phyloP scores from a whole-genome alignment of 139 green algal genomes.

The Raphidocelis subcapitata region DNA sequence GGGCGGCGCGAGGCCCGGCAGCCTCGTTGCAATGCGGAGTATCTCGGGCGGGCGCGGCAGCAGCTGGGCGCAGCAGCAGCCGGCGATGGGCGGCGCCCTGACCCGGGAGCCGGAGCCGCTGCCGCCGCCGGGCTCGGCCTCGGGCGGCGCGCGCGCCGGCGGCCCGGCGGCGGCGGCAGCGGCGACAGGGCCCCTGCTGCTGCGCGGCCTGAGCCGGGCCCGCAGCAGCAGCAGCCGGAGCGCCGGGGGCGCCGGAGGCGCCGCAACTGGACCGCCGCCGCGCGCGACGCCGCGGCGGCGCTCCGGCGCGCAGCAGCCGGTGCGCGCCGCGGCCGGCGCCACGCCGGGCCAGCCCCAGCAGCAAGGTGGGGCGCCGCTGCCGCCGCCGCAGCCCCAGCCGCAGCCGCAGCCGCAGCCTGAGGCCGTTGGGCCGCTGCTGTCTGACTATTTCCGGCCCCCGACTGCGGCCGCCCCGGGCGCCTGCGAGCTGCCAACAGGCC shows the following conservation, averaged over 20 bases:
- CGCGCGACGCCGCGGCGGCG: too few relatives aligned
- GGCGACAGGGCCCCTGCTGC: neutral
- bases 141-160: neutral
- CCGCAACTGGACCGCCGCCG: too few relatives aligned
- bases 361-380: neutral
- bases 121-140: neutral
- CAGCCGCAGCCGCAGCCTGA: neutral
- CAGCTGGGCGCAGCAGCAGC: neutral
- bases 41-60: neutral
- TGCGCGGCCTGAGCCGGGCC: neutral
- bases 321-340: too few relatives aligned
- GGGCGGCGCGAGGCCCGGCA: too few relatives aligned
- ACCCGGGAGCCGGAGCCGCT: neutral
- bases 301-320: too few relatives aligned
- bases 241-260: neutral
- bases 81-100: neutral
- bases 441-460: slow-evolving; percentile 25
- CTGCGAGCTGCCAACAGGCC: slow-evolving; percentile 3
- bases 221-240: slow-evolving; percentile 11
- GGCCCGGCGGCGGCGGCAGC: neutral
- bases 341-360: too few relatives aligned
- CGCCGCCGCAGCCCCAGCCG: neutral
- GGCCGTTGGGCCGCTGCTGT: slow-evolving; percentile 10
- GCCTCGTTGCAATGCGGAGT: too few relatives aligned
- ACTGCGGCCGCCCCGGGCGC: slow-evolving; percentile 21